These are phyloP conservation scores for Corymbia calophylla DNA, from an alignment of 441 rosid species.

Conservation along the genomic window DNA sequence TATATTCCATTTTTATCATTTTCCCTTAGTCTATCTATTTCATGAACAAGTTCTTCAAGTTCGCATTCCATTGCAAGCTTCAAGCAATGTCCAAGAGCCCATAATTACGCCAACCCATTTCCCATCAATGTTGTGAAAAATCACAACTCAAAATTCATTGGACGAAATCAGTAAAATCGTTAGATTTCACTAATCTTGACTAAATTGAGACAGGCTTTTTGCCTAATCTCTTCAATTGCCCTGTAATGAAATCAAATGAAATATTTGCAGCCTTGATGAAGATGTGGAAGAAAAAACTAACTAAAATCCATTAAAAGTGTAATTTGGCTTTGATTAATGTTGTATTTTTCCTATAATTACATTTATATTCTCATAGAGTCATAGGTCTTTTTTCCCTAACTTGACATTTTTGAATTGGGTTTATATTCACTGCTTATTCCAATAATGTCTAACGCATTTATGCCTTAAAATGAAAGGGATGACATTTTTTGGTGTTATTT, in stretches of 20 bases:
- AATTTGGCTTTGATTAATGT: not conserved
- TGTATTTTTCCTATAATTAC: not conserved
- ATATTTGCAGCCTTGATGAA: not conserved
- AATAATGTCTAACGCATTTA: too few species aligned
- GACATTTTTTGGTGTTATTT: too few species aligned
- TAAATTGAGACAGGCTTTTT: not conserved
- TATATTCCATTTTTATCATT: not conserved
- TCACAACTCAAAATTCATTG: not conserved
- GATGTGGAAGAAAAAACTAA: not conserved
- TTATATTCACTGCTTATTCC: not conserved
- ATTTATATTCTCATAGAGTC: not conserved
- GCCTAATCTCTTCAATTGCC: not conserved
- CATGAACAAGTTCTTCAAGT: not conserved
- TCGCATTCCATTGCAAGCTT: not conserved
- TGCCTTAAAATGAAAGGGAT: too few species aligned
- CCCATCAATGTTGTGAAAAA: not conserved
- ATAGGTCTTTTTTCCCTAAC: not conserved
- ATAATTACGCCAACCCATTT: not conserved
- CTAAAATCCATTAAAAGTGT: not conserved
- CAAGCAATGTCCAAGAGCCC: not conserved
- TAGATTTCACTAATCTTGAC: not conserved
- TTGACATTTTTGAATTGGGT: not conserved
- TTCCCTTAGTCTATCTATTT: not conserved
- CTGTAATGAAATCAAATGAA: not conserved
- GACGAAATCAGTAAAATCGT: not conserved